Percentiles rank a stretch among this genome's conserved stretches.
These are phyloP conservation scores for Tripterygium wilfordii DNA, from an alignment of 177 flowering plant species.

Conservation along the genomic window DNA sequence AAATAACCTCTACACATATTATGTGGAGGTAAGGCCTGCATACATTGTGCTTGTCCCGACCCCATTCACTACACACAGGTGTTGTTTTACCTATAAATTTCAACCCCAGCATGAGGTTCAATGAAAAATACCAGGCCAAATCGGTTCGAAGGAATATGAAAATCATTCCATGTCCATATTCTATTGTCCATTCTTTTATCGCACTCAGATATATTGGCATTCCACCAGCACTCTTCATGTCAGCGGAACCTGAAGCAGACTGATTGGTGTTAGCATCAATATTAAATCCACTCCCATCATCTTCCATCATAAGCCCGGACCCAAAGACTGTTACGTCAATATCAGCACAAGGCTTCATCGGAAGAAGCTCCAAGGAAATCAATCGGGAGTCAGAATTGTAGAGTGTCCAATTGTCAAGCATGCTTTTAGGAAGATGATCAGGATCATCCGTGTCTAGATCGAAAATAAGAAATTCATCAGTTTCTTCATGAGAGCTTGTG, in stretches of 20 bases:
- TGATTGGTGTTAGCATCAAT: conserved; percentile 41
- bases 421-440: conserved; percentile 63
- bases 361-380: conserved; percentile 85
- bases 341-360: conserved; percentile 83
- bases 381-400: conserved; percentile 86
- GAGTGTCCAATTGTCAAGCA: conserved; percentile 92
- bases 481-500: conserved; percentile 49
- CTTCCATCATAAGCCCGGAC: conserved; percentile 75
- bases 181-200: conserved; percentile 97
- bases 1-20: too few relatives aligned
- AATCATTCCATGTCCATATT: conserved; percentile 75
- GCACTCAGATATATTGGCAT: conserved; percentile 85
- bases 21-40: too few relatives aligned
- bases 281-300: conserved; percentile 77
- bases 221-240: conserved; percentile 41
- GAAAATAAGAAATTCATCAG: conserved; percentile 68
- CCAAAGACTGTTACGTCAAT: conserved; percentile 86
- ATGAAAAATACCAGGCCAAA: conserved; percentile 67
- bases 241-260: conserved; percentile 46
- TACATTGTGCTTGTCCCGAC: too few relatives aligned
- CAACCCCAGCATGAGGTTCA: neutral
- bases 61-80: too few relatives aligned
- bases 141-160: conserved; percentile 80
- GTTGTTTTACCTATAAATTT: neutral
- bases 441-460: conserved; percentile 43